phyloP scores from a whole-genome alignment of 129 eudicot species.

The sunflower (Helianthus annuus) region HanXRQr2.0-SUNRISE NC_035446.2:135166851-135167350 shows the following conservation, averaged over 20 bases:
- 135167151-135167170: constrained; percentile 25
- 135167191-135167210: constrained; percentile 28
- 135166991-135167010: not conserved
- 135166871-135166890: constrained; percentile 10
- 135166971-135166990: not conserved
- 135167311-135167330: constrained; percentile 38
- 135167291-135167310: constrained; percentile 30
- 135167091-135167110: not conserved
- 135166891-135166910: constrained; percentile 16
- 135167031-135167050: not conserved
- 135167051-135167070: not conserved
- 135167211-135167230: constrained; percentile 23
- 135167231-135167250: constrained; percentile 34
- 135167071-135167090: not conserved
- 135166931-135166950: constrained; percentile 1
- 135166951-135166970: not conserved
- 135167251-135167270: constrained; percentile 25
- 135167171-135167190: constrained; percentile 6
- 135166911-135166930: not conserved
- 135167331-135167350: constrained; percentile 23
- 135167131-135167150: not conserved
- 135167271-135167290: constrained; percentile 34
- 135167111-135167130: not conserved
- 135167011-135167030: not conserved
- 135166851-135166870: constrained; percentile 17